phyloP scores from a whole-genome alignment of 495 filamentous ascomycete genomes.

The Penicillium maclennaniae region DNA sequence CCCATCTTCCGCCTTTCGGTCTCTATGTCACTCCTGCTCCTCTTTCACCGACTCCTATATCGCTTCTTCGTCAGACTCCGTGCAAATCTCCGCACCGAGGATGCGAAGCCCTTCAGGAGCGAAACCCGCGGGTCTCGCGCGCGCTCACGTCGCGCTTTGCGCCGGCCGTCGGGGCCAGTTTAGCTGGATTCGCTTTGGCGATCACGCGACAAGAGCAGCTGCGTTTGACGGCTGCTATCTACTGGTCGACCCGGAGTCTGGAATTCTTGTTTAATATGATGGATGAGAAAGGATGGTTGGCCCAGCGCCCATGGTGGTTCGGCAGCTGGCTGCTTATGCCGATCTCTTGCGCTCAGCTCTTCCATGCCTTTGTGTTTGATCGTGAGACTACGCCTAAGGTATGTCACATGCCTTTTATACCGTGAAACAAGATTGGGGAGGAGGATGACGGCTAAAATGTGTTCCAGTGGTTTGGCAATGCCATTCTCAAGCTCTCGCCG shows the following conservation, averaged over 20 bases:
- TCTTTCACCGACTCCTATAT: slow-evolving; percentile 84
- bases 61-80: slow-evolving; percentile 84
- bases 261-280: slow-evolving; percentile 84
- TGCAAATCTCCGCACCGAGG: slow-evolving; percentile 66
- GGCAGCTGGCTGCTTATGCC: slow-evolving; percentile 97
- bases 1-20: slow-evolving; percentile 73
- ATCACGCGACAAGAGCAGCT: slow-evolving; percentile 75
- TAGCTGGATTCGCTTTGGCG: slow-evolving; percentile 78
- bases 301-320: slow-evolving; percentile 80
- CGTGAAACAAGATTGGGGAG: not conserved
- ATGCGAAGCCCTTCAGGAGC: slow-evolving; percentile 70
- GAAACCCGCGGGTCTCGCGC: slow-evolving; percentile 71
- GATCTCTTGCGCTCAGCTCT: slow-evolving; percentile 80
- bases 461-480: slow-evolving; percentile 59
- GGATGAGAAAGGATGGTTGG: slow-evolving; percentile 76
- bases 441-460: slow-evolving; percentile 10
- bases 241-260: slow-evolving; percentile 68
- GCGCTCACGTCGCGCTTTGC: slow-evolving; percentile 77
- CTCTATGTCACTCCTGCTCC: slow-evolving; percentile 75
- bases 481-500: slow-evolving; percentile 68
- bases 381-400: slow-evolving; percentile 77
- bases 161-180: slow-evolving; percentile 80
- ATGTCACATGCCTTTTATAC: slow-evolving; percentile 6
- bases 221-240: slow-evolving; percentile 75
- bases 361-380: slow-evolving; percentile 92